Evolutionary conservation across 139 green algal species (phyloP).

Genomic region (Chlorella sp.): DNA sequence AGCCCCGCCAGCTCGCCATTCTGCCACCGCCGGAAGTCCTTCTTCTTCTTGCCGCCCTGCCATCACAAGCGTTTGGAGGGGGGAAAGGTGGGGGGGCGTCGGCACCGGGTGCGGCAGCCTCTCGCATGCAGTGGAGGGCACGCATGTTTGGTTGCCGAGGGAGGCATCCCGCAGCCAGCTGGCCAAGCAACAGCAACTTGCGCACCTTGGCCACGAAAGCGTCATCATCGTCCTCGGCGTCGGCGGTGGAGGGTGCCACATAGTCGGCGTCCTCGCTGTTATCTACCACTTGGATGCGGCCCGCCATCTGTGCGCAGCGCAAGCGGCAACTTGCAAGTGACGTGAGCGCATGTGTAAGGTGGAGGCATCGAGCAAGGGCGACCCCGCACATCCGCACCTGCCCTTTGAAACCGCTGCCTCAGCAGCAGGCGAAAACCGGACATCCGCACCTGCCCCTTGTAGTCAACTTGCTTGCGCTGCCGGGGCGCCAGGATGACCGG

Average conservation of each 20-base stretch:
- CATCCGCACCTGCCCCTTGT: constrained; percentile 45
- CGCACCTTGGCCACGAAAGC: background rate
- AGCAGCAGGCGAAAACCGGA: background rate
- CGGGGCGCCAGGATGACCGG: constrained; percentile 47
- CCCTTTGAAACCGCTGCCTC: background rate
- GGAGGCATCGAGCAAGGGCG: background rate
- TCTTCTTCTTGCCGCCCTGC: constrained; percentile 12
- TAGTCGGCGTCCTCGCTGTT: background rate
- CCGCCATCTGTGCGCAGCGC: background rate
- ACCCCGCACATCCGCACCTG: background rate
- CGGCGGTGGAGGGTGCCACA: background rate
- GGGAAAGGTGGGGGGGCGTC: background rate
- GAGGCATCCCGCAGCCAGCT: background rate
- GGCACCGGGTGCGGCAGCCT: background rate
- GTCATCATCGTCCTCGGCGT: background rate
- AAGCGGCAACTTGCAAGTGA: background rate
- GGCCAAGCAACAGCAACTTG: background rate
- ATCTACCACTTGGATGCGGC: background rate
- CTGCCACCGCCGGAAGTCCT: constrained; percentile 35
- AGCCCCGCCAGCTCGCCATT: constrained; percentile 28
- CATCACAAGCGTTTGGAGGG: no score
- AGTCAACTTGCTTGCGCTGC: constrained; percentile 59
- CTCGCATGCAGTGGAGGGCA: background rate
- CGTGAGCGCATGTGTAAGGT: background rate
- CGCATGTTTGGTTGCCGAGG: background rate